Percentiles rank a stretch among this genome's conserved stretches.
Conservation (phyloP, 495 filamentous ascomycete genomes). For the Venustampulla echinocandica region DNA sequence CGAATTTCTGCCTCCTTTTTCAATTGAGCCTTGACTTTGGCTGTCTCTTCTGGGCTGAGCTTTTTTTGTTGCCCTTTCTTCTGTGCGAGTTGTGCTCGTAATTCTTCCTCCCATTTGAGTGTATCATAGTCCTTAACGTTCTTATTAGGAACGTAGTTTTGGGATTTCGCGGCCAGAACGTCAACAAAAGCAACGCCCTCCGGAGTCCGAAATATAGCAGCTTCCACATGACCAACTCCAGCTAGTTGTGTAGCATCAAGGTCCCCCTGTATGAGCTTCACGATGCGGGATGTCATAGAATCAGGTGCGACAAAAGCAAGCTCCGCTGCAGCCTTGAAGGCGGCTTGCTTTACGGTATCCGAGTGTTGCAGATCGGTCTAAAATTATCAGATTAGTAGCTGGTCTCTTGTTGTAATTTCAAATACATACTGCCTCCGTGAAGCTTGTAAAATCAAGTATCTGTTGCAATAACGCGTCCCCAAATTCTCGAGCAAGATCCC, state of each 20-base stretch:
- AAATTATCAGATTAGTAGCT: background rate
- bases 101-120: constrained; percentile 91
- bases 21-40: constrained; percentile 85
- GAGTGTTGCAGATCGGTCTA: constrained; percentile 26
- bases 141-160: constrained; percentile 59
- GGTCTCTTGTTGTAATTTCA: background rate
- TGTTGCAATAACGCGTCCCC: constrained; percentile 37
- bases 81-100: constrained; percentile 75
- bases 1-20: constrained; percentile 78
- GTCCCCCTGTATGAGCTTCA: constrained; percentile 62
- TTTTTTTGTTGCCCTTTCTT: constrained; percentile 92
- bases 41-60: constrained; percentile 76
- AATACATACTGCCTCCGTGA: constrained; percentile 36
- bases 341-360: constrained; percentile 50
- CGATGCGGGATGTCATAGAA: constrained; percentile 62
- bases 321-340: constrained; percentile 74
- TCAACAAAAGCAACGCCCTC: constrained; percentile 85
- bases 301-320: constrained; percentile 90
- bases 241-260: constrained; percentile 57
- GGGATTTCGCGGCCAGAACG: constrained; percentile 70
- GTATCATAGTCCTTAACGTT: constrained; percentile 90
- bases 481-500: constrained; percentile 53
- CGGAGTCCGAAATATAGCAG: constrained; percentile 80
- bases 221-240: constrained; percentile 72
- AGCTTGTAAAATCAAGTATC: constrained; percentile 38